Evolutionary conservation across 495 filamentous ascomycete genomes (phyloP), one percentile per base, ranked within the genome.

Genomic region (Penicillium salamii): DNA sequence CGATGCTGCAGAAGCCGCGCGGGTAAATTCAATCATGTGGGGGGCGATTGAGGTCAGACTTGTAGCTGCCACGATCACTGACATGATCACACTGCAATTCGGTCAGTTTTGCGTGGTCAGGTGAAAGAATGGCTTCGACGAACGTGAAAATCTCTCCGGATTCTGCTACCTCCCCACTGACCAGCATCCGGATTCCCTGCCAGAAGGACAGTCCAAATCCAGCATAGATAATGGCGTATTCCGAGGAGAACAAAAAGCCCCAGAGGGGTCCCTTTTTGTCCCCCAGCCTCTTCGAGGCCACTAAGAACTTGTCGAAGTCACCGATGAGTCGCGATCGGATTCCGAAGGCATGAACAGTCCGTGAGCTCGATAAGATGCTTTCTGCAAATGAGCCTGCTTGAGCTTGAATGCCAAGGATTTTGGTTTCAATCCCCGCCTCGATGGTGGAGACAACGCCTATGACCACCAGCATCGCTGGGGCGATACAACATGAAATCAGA

Each of bases 141-240:
- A 6, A 72, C 21, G 66, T 70, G 24, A 74, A 74, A 57, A 55
- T 12, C 55, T 54, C 26, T 26, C 51, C 52, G 0, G 73, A 50
- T 4, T 53, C 54, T 20, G 46, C 49, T 13, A 81, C 70, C 5
- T 80, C 75, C 2, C 85, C 84, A 9, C 69, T 56, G 1, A 87
- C 80, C 5, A 90, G 59, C 65, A 83, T 91, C 35, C 76, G 68
- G 54, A 82, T 84, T 14, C 89, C 89, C 67, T 88, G 83, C 90
- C 90, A 95, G 69, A 93, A 95, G 3, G 69, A 71, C 36, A 95
- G 77, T 31, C 82, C 85, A 55, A 90, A 91, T 58, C 87, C 88
- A 24, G 87, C 65, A 55, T 87, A 91, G 19, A 95, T 71, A 38
- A 88, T 69, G 50, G 71, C 65, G 74, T 91, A 85, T 78, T 90